Conservation (phyloP, 2,329 filamentous ascomycete genomes). For the Ceratocystis lukuohia region DNA sequence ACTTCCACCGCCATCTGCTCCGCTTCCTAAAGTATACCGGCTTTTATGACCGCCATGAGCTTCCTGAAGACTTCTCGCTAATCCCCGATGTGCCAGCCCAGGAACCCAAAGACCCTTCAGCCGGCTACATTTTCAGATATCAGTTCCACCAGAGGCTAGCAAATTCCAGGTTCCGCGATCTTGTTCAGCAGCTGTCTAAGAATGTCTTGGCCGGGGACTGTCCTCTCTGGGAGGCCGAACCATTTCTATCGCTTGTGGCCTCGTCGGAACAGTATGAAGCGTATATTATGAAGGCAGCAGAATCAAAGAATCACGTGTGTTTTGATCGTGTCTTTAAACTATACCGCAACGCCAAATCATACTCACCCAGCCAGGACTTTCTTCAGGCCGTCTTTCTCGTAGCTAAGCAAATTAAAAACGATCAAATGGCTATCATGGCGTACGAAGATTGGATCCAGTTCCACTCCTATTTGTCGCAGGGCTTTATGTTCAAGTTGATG, state of each 20-base stretch:
- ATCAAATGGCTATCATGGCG: neutral
- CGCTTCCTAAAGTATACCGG: conserved; percentile 11
- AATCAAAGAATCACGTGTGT: neutral
- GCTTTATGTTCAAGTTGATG: conserved; percentile 6
- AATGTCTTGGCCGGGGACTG: conserved; percentile 9
- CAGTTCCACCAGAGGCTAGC: conserved; percentile 11
- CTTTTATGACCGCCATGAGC: neutral
- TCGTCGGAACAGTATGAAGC: conserved; percentile 7
- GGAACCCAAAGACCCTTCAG: neutral
- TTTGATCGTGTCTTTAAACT: neutral
- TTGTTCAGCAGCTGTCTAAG: conserved; percentile 10
- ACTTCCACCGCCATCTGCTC: conserved; percentile 11
- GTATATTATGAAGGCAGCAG: conserved; percentile 3
- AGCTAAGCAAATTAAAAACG: neutral
- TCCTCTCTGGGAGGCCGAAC: conserved; percentile 8
- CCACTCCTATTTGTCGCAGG: neutral
- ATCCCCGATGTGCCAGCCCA: conserved; percentile 5
- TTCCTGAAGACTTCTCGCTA: conserved; percentile 7
- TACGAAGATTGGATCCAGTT: conserved; percentile 15
- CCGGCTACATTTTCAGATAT: conserved; percentile 16
- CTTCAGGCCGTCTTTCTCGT: neutral
- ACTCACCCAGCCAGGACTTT: conserved; percentile 6
- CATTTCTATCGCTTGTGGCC: conserved; percentile 6
- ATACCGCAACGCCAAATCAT: conserved; percentile 9
- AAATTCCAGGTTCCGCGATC: conserved; percentile 14